phyloP scores from a whole-genome alignment of 2,329 filamentous ascomycete genomes.

The Monosporascus sp. region DNA sequence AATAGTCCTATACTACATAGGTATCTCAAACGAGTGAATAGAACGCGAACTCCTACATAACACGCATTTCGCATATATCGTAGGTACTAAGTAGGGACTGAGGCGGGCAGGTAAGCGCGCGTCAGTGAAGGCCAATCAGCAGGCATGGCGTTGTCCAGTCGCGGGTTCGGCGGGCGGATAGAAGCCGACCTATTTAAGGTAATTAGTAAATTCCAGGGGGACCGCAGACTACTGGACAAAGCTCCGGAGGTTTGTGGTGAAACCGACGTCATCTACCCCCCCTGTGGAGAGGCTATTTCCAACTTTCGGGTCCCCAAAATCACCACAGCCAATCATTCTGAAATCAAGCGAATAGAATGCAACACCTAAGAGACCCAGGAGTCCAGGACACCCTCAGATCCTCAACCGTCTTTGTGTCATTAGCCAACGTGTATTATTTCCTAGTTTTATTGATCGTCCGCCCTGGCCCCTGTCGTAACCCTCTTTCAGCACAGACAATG shows the following conservation, averaged over 20 bases:
- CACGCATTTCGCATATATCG: no score
- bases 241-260: no score
- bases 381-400: neutral
- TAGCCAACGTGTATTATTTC: neutral
- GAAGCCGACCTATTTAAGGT: conserved; percentile 9
- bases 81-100: neutral
- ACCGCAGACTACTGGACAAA: neutral
- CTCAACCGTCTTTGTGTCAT: neutral
- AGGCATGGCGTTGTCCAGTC: neutral
- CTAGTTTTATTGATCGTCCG: neutral
- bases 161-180: neutral
- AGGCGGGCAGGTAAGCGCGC: conserved; percentile 11
- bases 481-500: no score
- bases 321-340: neutral
- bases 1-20: no score
- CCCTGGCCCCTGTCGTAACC: no score
- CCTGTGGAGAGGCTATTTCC: neutral
- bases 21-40: no score
- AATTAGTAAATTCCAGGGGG: conserved; percentile 9
- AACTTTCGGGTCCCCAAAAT: neutral
- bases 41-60: no score
- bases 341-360: neutral
- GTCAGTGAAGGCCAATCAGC: conserved; percentile 15
- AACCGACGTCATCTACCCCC: no score
- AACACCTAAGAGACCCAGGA: neutral